Base-by-base conservation (phyloP, 2,329 filamentous ascomycete species). In the Truncatella angustata region DNA sequence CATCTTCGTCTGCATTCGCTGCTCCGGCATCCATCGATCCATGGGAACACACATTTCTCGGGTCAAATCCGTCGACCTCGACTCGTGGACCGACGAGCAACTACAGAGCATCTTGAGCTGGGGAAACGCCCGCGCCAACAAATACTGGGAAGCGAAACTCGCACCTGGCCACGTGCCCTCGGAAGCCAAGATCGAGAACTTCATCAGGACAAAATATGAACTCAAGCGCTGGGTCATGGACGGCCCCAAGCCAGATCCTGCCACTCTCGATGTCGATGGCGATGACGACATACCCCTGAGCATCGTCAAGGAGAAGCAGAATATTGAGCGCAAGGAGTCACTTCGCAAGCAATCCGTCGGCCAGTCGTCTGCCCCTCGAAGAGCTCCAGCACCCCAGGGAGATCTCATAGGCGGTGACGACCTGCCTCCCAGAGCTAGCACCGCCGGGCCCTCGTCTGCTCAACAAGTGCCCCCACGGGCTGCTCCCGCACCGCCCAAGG, bases 171-270 rank as follows among this genome's bases (percentile, higher is more conserved):
- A 99, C 72, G 85, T 93, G 43, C 94, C 94, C 1, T 96, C 93
- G 20, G 95, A 99, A 76, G 83, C 89, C 60, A 99, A 99, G 80
- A 97, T 99, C 63, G 94, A 99, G 80, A 99, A 97, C 78, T 99
- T 99, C 67, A 97, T 99, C 64, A 86, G 94, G 60, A 99, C 95
- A 52, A 99, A 99, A 73, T 99, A 99, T 72, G 94, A 99, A 70
- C 88, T 94, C 50, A 97, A 96, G 82, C 82, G 95, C 74, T 99
- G 94, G 94, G 88, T 91, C n/a, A 97, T 97, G 92, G 94, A 99
- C 55, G 94, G 94, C 1, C 86, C 85, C 4, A 93, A 95, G 67
- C 95, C 95, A 4, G 91, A 97, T 67, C 94, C 95, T n/a, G 81
- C 90, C 3, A 90, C 88, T 2, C 73, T 99, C 48, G 91, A 95